Conservation (phyloP, 371 early-diverging fungal species). For the Chytridium lagenaria region DNA sequence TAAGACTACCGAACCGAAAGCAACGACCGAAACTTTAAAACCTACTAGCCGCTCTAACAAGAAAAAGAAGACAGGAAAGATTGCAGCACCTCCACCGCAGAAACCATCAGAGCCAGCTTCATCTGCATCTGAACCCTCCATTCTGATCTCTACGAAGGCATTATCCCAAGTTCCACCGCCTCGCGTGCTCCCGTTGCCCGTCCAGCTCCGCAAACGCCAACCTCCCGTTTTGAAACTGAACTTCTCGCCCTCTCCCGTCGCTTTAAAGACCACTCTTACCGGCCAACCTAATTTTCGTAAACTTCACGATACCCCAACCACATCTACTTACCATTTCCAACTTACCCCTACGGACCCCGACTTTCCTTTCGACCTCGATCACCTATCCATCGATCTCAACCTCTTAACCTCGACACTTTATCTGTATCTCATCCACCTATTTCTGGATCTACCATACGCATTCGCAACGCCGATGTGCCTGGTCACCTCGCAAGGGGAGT, state of each 20-base stretch:
- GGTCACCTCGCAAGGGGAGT: slow-evolving; percentile 48
- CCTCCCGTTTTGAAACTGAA: slow-evolving; percentile 21
- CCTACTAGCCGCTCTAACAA: no score
- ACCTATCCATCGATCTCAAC: neutral
- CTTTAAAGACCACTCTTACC: slow-evolving; percentile 6
- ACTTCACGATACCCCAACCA: neutral
- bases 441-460: slow-evolving; percentile 44
- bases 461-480: slow-evolving; percentile 71
- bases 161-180: neutral
- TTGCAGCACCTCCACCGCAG: no score
- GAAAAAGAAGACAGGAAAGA: no score
- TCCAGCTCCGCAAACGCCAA: neutral
- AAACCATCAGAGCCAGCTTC: no score
- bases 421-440: neutral
- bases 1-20: neutral
- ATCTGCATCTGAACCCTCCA: no score
- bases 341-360: slow-evolving; percentile 74
- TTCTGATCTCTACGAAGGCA: no score
- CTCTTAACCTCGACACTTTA: slow-evolving; percentile 5
- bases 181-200: slow-evolving; percentile 2
- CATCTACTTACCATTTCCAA: neutral
- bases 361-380: slow-evolving; percentile 72
- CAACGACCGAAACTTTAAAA: neutral
- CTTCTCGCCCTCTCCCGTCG: slow-evolving; percentile 27
- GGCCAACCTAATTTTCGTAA: neutral